Base-by-base conservation (phyloP, 2,329 filamentous ascomycete species). In the Pestalotiopsis fici region DNA sequence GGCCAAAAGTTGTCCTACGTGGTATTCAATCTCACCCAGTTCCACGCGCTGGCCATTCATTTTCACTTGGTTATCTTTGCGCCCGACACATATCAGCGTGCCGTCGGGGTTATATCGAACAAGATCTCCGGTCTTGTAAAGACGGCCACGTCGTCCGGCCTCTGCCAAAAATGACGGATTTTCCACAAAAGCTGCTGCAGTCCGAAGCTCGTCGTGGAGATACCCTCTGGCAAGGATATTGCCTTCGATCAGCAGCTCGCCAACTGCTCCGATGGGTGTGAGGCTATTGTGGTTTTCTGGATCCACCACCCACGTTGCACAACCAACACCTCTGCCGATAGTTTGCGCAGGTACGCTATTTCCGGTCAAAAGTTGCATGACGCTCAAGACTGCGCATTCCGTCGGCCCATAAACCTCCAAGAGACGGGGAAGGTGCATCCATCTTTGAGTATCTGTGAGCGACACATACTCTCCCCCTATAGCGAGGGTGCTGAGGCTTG, bases 11-110 rank as follows among this genome's bases (percentile, higher is more conserved):
- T 47, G 59, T 11, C 54, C 18, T 21, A 31, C 50, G 3, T 63
- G 59, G 9, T 67, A 47, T 28, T 80, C 85, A 60, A 81, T 82
- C 72, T 81, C 83, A 18, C 78, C 82, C 65, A 83, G 74, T 74
- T 82, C 86, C 67, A 84, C 76, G 68, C 83, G 71, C 31, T 35
- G 31, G 5, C 31, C 31, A 9, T 35, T 5, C 5, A 35, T 35
- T 9, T 35, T 35, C 5, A 35, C 31, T 9, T 35, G 31, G 5
- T 5, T 35, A 35, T 35, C 31, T 35, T 35, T 35, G 5, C 31
- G 31, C 5, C 31, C 31, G 31, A 35, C 31, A 35, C 31, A 5
- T 35, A 9, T 6, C 15, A 35, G 5, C 11, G 31, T 35, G 31
- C 31, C 31, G 11, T 35, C 11, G 5, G 5, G 5, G 5, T 5